Conservation (phyloP, 306 rosid species). For the Neltuma alba region DNA sequence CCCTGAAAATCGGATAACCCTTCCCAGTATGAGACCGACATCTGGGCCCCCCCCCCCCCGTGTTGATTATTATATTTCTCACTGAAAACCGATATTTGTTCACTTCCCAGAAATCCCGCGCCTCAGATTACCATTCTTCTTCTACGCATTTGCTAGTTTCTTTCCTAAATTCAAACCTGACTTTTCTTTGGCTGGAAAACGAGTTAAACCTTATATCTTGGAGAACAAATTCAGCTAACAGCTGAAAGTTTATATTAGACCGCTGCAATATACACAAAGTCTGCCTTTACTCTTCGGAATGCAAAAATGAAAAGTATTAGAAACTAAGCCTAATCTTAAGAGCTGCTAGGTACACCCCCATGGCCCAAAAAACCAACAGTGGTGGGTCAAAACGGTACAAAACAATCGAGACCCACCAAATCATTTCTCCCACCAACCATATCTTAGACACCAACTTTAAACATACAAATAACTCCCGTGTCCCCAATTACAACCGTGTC, state of each 20-base stretch:
- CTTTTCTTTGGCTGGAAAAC: not conserved
- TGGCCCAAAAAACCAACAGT: not conserved
- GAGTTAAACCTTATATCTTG: not conserved
- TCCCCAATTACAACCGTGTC: constrained; percentile 14
- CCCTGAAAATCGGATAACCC: not conserved
- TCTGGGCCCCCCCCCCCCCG: not conserved
- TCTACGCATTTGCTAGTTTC: not conserved
- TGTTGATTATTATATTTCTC: not conserved
- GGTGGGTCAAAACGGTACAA: constrained; percentile 43
- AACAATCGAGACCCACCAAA: constrained; percentile 48
- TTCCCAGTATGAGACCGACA: not conserved
- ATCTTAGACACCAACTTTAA: constrained; percentile 43
- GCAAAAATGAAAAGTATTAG: constrained; percentile 23
- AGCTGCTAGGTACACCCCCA: constrained; percentile 15
- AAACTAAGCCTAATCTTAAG: constrained; percentile 32
- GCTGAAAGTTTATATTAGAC: constrained; percentile 21
- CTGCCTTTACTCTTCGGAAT: constrained; percentile 20
- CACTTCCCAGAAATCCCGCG: constrained; percentile 23
- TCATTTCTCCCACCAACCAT: constrained; percentile 46
- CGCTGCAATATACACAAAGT: constrained; percentile 44
- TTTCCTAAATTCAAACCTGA: constrained; percentile 1
- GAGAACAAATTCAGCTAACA: constrained; percentile 25
- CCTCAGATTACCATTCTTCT: not conserved
- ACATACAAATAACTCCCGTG: constrained; percentile 17
- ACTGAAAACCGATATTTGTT: not conserved